Conservation (phyloP, 805 yeast species). For the Yarrowia hollandica region DNA sequence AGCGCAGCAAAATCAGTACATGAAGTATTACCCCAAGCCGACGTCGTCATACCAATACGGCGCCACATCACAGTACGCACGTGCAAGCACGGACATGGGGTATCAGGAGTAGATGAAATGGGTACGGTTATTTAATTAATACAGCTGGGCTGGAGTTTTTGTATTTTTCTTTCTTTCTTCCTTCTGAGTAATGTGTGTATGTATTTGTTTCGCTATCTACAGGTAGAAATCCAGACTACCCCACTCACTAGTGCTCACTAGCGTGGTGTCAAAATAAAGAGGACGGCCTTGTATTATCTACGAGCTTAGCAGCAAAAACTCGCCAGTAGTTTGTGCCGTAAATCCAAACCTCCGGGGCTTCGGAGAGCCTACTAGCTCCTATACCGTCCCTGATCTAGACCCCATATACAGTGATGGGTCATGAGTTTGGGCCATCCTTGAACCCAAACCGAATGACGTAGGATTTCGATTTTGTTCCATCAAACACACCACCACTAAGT, state of each 20-base stretch:
- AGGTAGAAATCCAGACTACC: slow-evolving; percentile 4
- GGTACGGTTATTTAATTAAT: slow-evolving; percentile 3
- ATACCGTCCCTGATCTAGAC: slow-evolving; percentile 19
- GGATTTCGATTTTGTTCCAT: no score
- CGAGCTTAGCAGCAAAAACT: not conserved
- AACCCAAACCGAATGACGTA: no score
- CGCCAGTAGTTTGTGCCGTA: not conserved
- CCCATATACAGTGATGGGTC: not conserved
- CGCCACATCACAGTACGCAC: slow-evolving; percentile 1
- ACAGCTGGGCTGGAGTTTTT: slow-evolving; percentile 19
- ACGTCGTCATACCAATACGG: slow-evolving; percentile 25
- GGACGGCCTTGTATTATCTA: not conserved
- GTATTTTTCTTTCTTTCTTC: no score
- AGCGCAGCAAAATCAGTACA: slow-evolving; percentile 28
- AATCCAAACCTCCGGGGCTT: slow-evolving; percentile 13
- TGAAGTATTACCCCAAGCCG: slow-evolving; percentile 27
- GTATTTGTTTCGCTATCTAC: not conserved
- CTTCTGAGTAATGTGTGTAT: no score
- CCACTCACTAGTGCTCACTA: slow-evolving; percentile 4
- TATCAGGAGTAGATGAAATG: slow-evolving; percentile 12
- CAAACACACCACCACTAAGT: no score
- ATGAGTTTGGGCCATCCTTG: no score
- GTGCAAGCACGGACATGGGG: slow-evolving; percentile 12
- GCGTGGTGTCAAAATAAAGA: not conserved
- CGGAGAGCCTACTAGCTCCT: not conserved